Base-by-base conservation (phyloP, 1,139 yeast species). In the Saccharomyces hybrid region DNA sequence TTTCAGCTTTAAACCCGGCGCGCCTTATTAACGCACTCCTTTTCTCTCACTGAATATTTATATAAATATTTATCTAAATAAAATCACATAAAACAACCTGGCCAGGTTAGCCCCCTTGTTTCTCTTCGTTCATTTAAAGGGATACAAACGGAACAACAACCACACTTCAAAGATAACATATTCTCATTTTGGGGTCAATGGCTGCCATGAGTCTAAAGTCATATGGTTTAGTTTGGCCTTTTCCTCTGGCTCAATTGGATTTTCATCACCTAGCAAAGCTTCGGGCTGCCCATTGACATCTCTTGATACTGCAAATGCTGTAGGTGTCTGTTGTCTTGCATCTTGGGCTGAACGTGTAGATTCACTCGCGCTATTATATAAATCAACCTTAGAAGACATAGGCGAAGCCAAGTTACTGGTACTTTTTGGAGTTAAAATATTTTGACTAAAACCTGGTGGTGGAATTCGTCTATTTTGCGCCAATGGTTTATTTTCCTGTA, bases 121-220 rank as follows among this genome's bases (percentile, higher is more conserved):
- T 20, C 4, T 31, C 14, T n/a, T 31, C 6, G 38, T 5, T n/a
- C n/a, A 31, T 16, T 31, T 31, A n/a, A 13, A 31, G 13, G n/a
- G n/a, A 31, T n/a, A 13, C 7, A 31, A 13, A 31, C 16, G 5
- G 38, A 4, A 31, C 5, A 31, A 31, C 38, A 31, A 13, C 14
- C 38, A 31, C 7, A 13, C 16, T 13, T n/a, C 5, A 13, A 31
- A 31, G 16, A n/a, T 13, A 31, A 31, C 16, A 31, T 11, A n/a
- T n/a, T 13, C n/a, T 31, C 14, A 31, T 31, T 31, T 31, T 31
- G 38, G 38, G 14, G 38, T 31, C 38, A 81, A 67, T 6, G 85
- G 84, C 55, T 77, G 76, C 85, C 85, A 81, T 47, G 80, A 80
- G 23, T 79, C 73, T 78, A 80, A 71, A n/a, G 71, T 63, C 60